phyloP scores from a whole-genome alignment of 805 yeast genomes.

The Cyberlindnera saturnus region DNA sequence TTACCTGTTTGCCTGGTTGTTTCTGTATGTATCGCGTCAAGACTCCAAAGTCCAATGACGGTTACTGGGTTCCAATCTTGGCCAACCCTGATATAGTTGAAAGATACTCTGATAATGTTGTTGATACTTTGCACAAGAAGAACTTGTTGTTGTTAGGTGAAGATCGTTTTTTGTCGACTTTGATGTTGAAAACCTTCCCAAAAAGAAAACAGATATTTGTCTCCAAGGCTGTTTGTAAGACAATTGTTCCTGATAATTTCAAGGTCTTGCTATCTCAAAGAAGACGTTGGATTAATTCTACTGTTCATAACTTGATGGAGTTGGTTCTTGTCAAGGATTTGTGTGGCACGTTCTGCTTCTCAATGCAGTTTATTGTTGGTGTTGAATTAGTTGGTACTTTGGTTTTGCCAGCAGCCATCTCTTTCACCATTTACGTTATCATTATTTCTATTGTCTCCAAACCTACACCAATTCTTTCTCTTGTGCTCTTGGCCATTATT shows the following conservation, averaged over 20 bases:
- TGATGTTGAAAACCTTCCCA: conserved; percentile 87
- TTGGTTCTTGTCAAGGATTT: conserved; percentile 76
- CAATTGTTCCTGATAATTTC: conserved; percentile 82
- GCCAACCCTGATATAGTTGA: conserved; percentile 93
- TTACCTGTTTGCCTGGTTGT: conserved; percentile 94
- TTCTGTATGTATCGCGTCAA: conserved; percentile 89
- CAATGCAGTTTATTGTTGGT: conserved; percentile 87
- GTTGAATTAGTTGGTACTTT: conserved; percentile 84
- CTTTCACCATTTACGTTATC: conserved; percentile 76
- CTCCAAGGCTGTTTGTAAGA: conserved; percentile 88
- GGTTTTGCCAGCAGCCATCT: conserved; percentile 83
- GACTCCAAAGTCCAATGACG: conserved; percentile 74
- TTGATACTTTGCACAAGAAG: conserved; percentile 79
- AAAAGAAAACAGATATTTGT: conserved; percentile 81
- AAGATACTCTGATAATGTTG: conserved; percentile 80
- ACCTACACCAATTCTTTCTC: conserved; percentile 75
- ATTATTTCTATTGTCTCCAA: conserved; percentile 59
- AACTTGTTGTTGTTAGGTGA: conserved; percentile 83
- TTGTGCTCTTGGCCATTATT: conserved; percentile 68
- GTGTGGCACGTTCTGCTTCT: conserved; percentile 91
- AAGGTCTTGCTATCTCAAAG: conserved; percentile 81
- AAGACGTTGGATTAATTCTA: conserved; percentile 95
- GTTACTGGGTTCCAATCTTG: conserved; percentile 88
- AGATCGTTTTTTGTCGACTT: conserved; percentile 77
- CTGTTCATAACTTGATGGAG: conserved; percentile 89